Evolutionary conservation across 768 basidiomycete genomes (phyloP), one percentile per base, ranked within the genome.

Genomic region (Kockovaella imperatae): DNA sequence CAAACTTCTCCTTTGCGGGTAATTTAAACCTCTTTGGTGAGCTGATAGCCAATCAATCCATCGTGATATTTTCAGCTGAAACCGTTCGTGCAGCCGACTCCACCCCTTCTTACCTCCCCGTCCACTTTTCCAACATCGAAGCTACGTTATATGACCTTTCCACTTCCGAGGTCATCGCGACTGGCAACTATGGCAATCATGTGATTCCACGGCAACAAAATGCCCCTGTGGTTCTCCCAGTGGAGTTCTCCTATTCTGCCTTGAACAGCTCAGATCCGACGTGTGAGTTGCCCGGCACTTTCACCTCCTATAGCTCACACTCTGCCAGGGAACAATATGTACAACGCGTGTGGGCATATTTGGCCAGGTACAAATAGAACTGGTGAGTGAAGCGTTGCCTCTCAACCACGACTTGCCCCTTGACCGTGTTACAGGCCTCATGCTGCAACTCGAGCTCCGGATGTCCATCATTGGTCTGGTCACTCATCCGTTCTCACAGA

Each of bases 1-100:
- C 90, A 46, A 93, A 93, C 72, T 96, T 93, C 72, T 80, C 83
- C 29, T 96, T 96, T 76, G 79, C 84, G 3, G 86, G 82, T 0
- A 75, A 76, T 35, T 80, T 87, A 15, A 76, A 82, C 18, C 74
- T 96, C 10, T 78, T 87, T n/a, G 70, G 70, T 70, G 15, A 49
- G 67, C 46, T 18, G n/a, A 34, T n/a, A 34, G 31, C 31, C 17
- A 13, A 34, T 2, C 2, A 17, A 13, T 13, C 14, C 32, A 17
- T 18, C 3, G 13, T 24, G 14, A 38, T 10, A n/a, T n/a, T 32
- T 32, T 32, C 10, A 32, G 31, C 31, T 32, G 31, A 8, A 20
- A n/a, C 44, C 21, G n/a, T 28, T 18, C 36, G 20, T 20, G 0
- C 40, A 71, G 76, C 86, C 41, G 80, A 93, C 72, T 88, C 87